Evolutionary conservation across 2,329 filamentous ascomycete species (phyloP).

Genomic region (Ophiostoma piceae): DNA sequence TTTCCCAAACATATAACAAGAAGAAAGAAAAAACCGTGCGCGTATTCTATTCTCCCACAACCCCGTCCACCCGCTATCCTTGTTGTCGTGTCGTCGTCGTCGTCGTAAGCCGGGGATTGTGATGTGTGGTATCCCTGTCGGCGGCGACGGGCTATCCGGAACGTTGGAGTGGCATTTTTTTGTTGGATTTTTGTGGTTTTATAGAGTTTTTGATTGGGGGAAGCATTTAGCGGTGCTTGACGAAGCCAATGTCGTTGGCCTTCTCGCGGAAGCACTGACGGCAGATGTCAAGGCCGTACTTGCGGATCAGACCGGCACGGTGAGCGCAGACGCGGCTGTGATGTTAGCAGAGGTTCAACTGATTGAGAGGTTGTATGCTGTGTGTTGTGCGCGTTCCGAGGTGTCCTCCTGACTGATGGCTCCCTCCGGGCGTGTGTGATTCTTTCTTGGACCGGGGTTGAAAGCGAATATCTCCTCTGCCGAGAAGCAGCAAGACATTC

Average conservation of each 20-base stretch:
- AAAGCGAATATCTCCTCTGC: not conserved
- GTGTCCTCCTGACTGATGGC: not conserved
- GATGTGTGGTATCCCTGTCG: slow-evolving; percentile 10
- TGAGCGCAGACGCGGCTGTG: slow-evolving; percentile 71
- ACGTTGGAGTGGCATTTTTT: slow-evolving; percentile 12
- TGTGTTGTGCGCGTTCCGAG: not conserved
- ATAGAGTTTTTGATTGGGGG: not conserved
- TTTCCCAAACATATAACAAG: slow-evolving; percentile 12
- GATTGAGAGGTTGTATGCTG: not conserved
- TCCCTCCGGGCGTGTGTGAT: not conserved
- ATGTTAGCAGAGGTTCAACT: slow-evolving; percentile 20
- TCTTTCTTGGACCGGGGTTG: not conserved
- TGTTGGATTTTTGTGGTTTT: slow-evolving; percentile 12
- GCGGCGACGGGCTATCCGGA: not conserved
- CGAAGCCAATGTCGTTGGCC: slow-evolving; percentile 66
- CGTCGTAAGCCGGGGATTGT: not conserved
- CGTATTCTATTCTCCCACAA: not conserved
- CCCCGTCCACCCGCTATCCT: slow-evolving; percentile 4
- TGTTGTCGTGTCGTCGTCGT: slow-evolving; percentile 6
- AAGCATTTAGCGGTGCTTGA: slow-evolving; percentile 45
- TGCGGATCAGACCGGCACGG: slow-evolving; percentile 98
- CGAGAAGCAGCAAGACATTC: not conserved
- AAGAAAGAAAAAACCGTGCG: slow-evolving; percentile 5
- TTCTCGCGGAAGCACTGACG: slow-evolving; percentile 75
- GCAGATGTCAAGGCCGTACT: slow-evolving; percentile 93